Percentiles rank a stretch among this genome's conserved stretches.
Evolutionary conservation across 148 eudicot genomes (phyloP).

Genomic region (Fagopyrum tataricum): DNA sequence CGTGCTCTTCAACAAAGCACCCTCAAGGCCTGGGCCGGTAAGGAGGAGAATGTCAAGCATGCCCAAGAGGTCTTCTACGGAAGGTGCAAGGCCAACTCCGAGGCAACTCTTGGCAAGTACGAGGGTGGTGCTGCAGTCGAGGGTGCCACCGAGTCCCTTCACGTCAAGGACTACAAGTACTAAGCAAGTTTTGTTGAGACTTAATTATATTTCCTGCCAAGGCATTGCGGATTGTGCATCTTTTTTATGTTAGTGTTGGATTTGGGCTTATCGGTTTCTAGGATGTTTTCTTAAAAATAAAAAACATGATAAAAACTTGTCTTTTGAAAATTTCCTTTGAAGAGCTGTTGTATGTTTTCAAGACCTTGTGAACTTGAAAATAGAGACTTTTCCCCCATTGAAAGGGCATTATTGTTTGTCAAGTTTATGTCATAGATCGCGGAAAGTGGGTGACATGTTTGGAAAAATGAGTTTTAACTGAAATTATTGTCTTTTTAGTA

Average conservation of each 20-base stretch:
- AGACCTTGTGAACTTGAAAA: conserved; percentile 9
- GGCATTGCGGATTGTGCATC: not conserved
- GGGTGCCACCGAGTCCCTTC: conserved; percentile 83
- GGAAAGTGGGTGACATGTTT: too few relatives aligned
- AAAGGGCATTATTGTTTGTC: not conserved
- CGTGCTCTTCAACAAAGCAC: conserved; percentile 93
- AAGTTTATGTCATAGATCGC: not conserved
- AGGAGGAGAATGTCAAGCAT: conserved; percentile 56
- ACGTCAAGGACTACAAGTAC: conserved; percentile 94
- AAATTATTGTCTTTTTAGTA: too few relatives aligned
- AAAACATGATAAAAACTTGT: not conserved
- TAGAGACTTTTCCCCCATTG: not conserved
- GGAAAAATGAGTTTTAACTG: too few relatives aligned
- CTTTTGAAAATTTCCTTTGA: not conserved
- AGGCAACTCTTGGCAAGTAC: conserved; percentile 86
- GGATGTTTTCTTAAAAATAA: not conserved
- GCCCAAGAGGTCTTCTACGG: conserved; percentile 69
- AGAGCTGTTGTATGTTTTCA: conserved; percentile 7
- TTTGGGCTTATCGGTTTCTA: not conserved
- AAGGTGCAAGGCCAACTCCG: conserved; percentile 89
- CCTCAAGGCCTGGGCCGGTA: conserved; percentile 88
- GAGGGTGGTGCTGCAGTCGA: conserved; percentile 57
- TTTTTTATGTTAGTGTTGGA: too few relatives aligned
- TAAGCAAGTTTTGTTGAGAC: conserved; percentile 18
- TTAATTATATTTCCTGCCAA: not conserved